Percentiles rank a stretch among this genome's conserved stretches.
Conservation (phyloP, 75 land plant genomes). For the Selaginella tamariscina region DNA sequence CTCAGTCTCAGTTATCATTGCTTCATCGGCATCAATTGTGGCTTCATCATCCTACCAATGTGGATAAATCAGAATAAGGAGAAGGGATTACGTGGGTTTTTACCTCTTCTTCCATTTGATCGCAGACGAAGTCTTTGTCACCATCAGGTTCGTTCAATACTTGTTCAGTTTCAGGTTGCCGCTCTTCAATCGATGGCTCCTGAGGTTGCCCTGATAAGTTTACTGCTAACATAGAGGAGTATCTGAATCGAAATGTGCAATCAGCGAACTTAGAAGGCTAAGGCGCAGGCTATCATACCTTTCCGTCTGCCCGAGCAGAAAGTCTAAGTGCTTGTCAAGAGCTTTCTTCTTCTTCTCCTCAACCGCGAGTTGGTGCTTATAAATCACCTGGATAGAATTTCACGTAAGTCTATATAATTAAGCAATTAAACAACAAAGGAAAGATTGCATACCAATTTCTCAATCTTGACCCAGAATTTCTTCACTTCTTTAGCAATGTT, state of each 20-base stretch:
- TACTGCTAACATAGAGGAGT: conserved; percentile 96
- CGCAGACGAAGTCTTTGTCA: conserved; percentile 22
- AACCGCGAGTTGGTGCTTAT: conserved; percentile 80
- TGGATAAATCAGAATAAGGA: neutral
- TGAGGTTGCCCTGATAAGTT: conserved; percentile 53
- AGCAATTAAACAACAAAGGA: conserved; percentile 13
- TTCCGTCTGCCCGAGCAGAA: conserved; percentile 97
- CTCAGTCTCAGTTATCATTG: conserved; percentile 78
- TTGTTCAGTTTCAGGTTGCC: neutral
- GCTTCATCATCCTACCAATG: conserved; percentile 71
- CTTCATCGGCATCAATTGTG: conserved; percentile 90
- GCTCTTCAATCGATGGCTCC: neutral
- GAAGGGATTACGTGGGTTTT: neutral
- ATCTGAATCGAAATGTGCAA: conserved; percentile 36
- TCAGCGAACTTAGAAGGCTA: neutral
- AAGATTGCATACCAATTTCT: conserved; percentile 55
- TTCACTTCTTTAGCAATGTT: conserved; percentile 93
- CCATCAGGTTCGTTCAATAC: conserved; percentile 7
- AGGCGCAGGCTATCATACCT: conserved; percentile 34
- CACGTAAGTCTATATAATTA: neutral
- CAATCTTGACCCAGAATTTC: conserved; percentile 96
- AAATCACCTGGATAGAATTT: conserved; percentile 46
- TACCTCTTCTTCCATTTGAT: conserved; percentile 20
- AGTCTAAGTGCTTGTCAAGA: conserved; percentile 94
- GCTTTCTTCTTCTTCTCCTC: conserved; percentile 90